These are phyloP conservation scores for Tuber calosporum DNA, from an alignment of 495 filamentous ascomycete genomes.

Conservation along the genomic window DNA sequence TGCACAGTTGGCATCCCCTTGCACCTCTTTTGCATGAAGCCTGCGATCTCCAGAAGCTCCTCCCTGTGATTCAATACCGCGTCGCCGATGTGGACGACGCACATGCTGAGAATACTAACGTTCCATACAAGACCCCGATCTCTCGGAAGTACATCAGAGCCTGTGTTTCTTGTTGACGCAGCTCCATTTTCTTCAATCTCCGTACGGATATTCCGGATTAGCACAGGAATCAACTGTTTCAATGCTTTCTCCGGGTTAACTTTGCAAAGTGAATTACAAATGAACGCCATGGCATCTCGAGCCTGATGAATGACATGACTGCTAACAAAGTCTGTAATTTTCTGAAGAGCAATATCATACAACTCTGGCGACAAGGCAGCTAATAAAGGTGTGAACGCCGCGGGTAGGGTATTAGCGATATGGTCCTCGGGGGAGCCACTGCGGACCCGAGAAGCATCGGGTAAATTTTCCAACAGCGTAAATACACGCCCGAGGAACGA, in stretches of 20 bases:
- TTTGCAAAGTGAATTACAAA: slow-evolving; percentile 92
- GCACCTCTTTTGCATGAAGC: slow-evolving; percentile 93
- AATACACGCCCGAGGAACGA: slow-evolving; percentile 90
- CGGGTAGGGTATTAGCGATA: slow-evolving; percentile 90
- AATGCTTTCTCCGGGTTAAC: slow-evolving; percentile 86
- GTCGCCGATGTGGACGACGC: slow-evolving; percentile 87
- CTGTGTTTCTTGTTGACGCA: slow-evolving; percentile 85
- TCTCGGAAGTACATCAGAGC: slow-evolving; percentile 83
- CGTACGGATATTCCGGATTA: slow-evolving; percentile 83
- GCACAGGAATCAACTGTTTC: slow-evolving; percentile 77
- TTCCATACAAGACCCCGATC: slow-evolving; percentile 94
- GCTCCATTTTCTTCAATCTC: slow-evolving; percentile 98
- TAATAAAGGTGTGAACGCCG: slow-evolving; percentile 83
- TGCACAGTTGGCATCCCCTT: slow-evolving; percentile 88
- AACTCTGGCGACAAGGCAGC: slow-evolving; percentile 86
- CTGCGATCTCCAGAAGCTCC: slow-evolving; percentile 82
- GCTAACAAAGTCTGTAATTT: slow-evolving; percentile 85
- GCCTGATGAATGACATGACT: slow-evolving; percentile 97
- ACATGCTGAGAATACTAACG: slow-evolving; percentile 96
- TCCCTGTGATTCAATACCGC: slow-evolving; percentile 79
- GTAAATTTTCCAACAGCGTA: slow-evolving; percentile 87
- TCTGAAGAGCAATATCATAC: slow-evolving; percentile 83
- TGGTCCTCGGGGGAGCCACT: slow-evolving; percentile 93
- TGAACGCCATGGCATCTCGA: slow-evolving; percentile 96
- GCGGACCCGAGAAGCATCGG: slow-evolving; percentile 75